Evolutionary conservation across 2,329 filamentous ascomycete genomes (phyloP), one percentile per base, ranked within the genome.

Genomic region (Curvularia eragrostidis): DNA sequence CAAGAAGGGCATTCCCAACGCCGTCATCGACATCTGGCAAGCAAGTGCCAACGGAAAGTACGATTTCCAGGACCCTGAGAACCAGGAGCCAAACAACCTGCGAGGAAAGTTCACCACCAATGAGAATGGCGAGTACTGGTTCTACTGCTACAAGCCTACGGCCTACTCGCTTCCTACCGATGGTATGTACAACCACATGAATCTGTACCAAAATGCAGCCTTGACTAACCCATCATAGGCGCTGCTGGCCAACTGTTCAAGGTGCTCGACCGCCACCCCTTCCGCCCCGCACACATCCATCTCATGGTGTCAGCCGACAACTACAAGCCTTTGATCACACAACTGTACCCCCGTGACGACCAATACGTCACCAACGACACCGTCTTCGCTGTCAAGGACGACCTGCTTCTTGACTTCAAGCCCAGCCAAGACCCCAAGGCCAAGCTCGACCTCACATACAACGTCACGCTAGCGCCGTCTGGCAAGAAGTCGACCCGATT

Each of bases 21-120:
- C 89, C 66, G 87, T 90, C 63, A 86, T 92, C 69, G 90, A 92
- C 73, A 89, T 91, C 80, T 92, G 89, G 89, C 88, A 92, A 74
- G 89, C 89, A 49, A 89, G 85, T 64, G 82, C 87, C 75, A 91
- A 91, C 79, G 89, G 89, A 75, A 87, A 88, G 74, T 91, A 91
- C 81, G 88, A 91, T 72, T 87, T 89, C 82, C 88, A 90, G 77
- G 89, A 91, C 76, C 88, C 88, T 0, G 84, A 87, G 55, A 87
- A 86, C 78, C 89, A 91, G 81, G 79, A 80, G 48, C 85, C 86
- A 72, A 89, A 91, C 83, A 92, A 92, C 81, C 82, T 91, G 41
- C 85, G 89, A 42, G 89, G 89, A 75, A 91, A 91, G 80, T 91
- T 91, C 82, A 84, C 83, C 67, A 85, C 87, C 63, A 85, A 91